A percentile compares a stretch with the other conserved stretches of the same genome.
These are phyloP conservation scores for Striga asiatica DNA, from an alignment of 257 asterid genomes.

Conservation along the genomic window DNA sequence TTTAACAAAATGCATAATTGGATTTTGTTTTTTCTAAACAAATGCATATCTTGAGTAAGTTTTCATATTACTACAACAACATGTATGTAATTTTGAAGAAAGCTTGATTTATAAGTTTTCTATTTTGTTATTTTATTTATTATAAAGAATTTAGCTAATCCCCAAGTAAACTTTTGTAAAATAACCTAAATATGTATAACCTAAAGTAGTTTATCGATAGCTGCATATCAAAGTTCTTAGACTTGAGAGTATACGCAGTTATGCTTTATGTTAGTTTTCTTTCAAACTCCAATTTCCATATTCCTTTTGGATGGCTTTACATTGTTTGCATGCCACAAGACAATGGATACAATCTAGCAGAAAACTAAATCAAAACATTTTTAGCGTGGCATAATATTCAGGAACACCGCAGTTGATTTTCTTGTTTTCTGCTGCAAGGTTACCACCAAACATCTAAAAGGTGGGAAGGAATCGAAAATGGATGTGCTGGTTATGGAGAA, in stretches of 20 bases:
- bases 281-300: neutral
- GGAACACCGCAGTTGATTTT: neutral
- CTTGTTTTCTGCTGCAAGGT: neutral
- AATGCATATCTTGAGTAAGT: too few species aligned
- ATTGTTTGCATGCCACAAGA: neutral
- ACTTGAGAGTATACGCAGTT: neutral
- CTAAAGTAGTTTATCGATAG: too few species aligned
- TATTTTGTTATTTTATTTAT: too few species aligned
- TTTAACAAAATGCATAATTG: too few species aligned
- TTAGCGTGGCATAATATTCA: neutral
- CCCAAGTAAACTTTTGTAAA: too few species aligned
- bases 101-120: too few species aligned
- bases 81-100: too few species aligned
- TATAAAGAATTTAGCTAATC: too few species aligned
- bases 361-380: neutral
- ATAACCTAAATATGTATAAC: too few species aligned
- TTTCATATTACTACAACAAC: too few species aligned
- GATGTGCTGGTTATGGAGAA: constrained; percentile 81
- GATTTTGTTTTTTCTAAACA: too few species aligned
- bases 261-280: neutral
- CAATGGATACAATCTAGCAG: neutral
- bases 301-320: neutral
- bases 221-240: neutral
- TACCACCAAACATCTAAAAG: constrained; percentile 13
- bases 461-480: constrained; percentile 58